Evolutionary conservation across 2,329 filamentous ascomycete species (phyloP).

Genomic region (Paraconiothyrium sp.): DNA sequence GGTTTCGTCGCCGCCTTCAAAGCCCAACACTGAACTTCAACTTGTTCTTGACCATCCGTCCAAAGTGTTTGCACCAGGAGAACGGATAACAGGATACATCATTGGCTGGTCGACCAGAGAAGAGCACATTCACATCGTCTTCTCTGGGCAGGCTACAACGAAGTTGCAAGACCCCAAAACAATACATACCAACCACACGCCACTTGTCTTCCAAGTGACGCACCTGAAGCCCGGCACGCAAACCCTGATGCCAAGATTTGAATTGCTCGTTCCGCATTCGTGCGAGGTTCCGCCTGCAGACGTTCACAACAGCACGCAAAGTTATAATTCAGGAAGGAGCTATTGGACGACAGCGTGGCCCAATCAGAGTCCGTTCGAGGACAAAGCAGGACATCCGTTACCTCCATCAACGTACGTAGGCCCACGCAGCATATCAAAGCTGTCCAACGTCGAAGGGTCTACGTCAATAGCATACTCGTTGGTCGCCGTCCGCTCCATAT

Average conservation of each 20-base stretch:
- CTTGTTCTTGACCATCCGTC: slow-evolving; percentile 24
- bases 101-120: slow-evolving; percentile 18
- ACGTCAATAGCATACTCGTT: slow-evolving; percentile 23
- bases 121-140: slow-evolving; percentile 24
- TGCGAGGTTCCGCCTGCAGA: not conserved
- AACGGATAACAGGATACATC: slow-evolving; percentile 26
- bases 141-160: slow-evolving; percentile 23
- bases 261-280: slow-evolving; percentile 20
- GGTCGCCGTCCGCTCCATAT: slow-evolving; percentile 22
- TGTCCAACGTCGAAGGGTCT: slow-evolving; percentile 4
- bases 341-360: slow-evolving; percentile 27
- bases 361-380: slow-evolving; percentile 18
- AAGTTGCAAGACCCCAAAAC: slow-evolving; percentile 15
- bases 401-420: slow-evolving; percentile 22
- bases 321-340: not conserved
- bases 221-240: slow-evolving; percentile 15
- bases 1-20: not conserved
- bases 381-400: slow-evolving; percentile 22
- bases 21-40: slow-evolving; percentile 13
- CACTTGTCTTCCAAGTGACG: slow-evolving; percentile 19
- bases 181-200: slow-evolving; percentile 19
- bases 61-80: slow-evolving; percentile 20
- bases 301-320: slow-evolving; percentile 13
- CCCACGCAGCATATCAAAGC: slow-evolving; percentile 9
- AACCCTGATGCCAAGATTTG: slow-evolving; percentile 19